Base-by-base conservation (phyloP, 345 rosid genomes). In the Melaleuca alternifolia region DNA sequence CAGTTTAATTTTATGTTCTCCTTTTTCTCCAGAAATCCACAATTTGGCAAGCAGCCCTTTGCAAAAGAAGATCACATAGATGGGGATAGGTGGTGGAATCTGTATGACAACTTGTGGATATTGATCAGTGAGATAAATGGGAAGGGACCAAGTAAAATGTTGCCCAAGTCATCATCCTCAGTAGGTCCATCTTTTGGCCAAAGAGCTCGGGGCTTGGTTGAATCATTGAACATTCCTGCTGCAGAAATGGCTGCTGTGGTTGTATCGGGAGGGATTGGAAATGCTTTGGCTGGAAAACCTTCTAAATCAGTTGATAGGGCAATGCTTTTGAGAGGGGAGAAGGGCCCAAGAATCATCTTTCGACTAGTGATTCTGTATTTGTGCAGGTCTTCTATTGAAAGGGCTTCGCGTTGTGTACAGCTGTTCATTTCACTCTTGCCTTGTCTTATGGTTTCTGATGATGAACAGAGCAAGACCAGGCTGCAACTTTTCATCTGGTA, bases 221-320 rank as follows among this genome's bases (percentile, higher is more conserved):
- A 97, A 89, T 97, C 99, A 23, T 89, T 97, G 84, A 97, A 97
- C 88, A 95, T 95, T 92, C 99, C 99, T 50, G 98, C 99, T 76
- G 98, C 98, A 76, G 99, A 97, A 90, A 97, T 97, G 99, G 99
- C 99, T 83, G 98, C 98, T 41, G 98, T 93, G 87, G 99, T 97
- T 91, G 98, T 95, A 26, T 94, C 99, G 23, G 99, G 99, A 88
- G 99, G 99, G 84, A 94, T 97, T 88, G 92, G 98, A 86, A 95
- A 92, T 95, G 99, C 98, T 52, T 90, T 94, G 90, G 93, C 95
- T 91, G 96, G 96, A 89, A 97, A 93, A 89, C 90, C 94, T 83
- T 93, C 89, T 91, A 96, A 93, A 94, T 93, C 77, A 77, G 93
- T 92, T 85, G 99, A 97, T 88, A 97, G 94, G 92, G 99, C 99